Evolutionary conservation across 257 asterid genomes (phyloP), one percentile per base, ranked within the genome.

Genomic region (Schizonepeta tenuifolia): DNA sequence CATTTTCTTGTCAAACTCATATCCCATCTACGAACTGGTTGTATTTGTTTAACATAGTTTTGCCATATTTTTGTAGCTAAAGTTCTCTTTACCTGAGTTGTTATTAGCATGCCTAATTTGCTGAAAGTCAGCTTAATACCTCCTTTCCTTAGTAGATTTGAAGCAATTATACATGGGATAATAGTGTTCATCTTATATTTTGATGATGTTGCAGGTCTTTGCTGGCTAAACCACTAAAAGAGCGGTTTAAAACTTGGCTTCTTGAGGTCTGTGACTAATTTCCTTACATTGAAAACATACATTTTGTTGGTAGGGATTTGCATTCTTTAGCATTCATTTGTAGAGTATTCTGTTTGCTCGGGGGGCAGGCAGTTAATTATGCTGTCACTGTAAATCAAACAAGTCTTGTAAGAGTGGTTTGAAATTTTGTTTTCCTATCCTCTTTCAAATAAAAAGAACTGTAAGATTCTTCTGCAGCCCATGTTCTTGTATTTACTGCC

Each of bases 191-290:
- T 46, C 69, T 64, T 65, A 22, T 69, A 20, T 50, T 59, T 59
- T 81, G 72, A 40, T 83, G 77, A 26, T 60, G 51, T 75, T 85
- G 80, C 91, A 90, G 97, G 88, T 51, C 50, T 60, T 69, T 87
- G 85, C 79, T 78, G 84, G 77, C 80, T 11, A 70, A 84, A 72
- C 97, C 97, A 9, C 78, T 88, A 55, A 90, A 89, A 73, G 98
- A 91, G 49, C 86, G 99, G 57, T 73, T 85, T 63, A 76, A 54
- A 81, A 77, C 80, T 54, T 85, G 89, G 87, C 86, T 94, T 76
- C 82, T 72, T 75, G 70, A 94, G 95, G 98, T 94, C 17, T 33
- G 85, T 79, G 57, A 62, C 46, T 56, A 11, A 70, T 64, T 74
- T 31, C 50, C 74, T 63, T 47, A 38, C 11, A 38, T 38, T 38